These are phyloP conservation scores for Cadophora sp. DNA, from an alignment of 2,329 filamentous ascomycete genomes.

Conservation along the genomic window DNA sequence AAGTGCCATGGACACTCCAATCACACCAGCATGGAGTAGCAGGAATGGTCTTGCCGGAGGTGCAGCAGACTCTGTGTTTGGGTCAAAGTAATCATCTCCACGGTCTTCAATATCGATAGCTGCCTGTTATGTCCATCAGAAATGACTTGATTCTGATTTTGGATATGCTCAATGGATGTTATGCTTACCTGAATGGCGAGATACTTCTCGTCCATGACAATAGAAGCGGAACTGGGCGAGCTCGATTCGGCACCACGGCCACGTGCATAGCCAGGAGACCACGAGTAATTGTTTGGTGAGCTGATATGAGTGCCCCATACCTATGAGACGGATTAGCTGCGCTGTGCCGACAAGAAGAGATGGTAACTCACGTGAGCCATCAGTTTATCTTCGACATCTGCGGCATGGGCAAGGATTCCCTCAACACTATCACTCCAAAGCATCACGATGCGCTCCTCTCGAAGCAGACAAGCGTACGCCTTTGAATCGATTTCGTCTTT, in stretches of 20 bases:
- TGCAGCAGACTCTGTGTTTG: conserved; percentile 26
- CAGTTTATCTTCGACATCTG: background rate
- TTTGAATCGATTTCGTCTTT: too few relatives aligned
- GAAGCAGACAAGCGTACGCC: background rate
- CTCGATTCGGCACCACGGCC: background rate
- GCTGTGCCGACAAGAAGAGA: too few relatives aligned
- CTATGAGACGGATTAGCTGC: background rate
- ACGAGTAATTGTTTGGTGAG: background rate
- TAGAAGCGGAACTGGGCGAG: conserved; percentile 11
- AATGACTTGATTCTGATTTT: too few relatives aligned
- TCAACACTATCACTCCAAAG: background rate
- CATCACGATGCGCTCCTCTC: background rate
- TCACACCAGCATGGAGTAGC: conserved; percentile 30
- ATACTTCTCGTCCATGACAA: conserved; percentile 13
- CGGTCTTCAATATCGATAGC: conserved; percentile 33
- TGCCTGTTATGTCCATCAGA: conserved; percentile 9
- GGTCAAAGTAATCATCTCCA: conserved; percentile 29
- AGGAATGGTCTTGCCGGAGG: conserved; percentile 30
- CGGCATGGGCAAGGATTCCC: background rate
- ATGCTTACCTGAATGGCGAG: conserved; percentile 18
- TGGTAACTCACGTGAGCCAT: background rate
- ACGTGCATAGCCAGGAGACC: background rate
- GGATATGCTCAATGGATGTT: too few relatives aligned
- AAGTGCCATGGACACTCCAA: conserved; percentile 30
- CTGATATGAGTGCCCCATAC: conserved; percentile 17